Percentiles rank a stretch among this genome's conserved stretches.
These are phyloP conservation scores for Solanum peruvianum DNA, from an alignment of 257 asterid genomes.

Conservation along the genomic window DNA sequence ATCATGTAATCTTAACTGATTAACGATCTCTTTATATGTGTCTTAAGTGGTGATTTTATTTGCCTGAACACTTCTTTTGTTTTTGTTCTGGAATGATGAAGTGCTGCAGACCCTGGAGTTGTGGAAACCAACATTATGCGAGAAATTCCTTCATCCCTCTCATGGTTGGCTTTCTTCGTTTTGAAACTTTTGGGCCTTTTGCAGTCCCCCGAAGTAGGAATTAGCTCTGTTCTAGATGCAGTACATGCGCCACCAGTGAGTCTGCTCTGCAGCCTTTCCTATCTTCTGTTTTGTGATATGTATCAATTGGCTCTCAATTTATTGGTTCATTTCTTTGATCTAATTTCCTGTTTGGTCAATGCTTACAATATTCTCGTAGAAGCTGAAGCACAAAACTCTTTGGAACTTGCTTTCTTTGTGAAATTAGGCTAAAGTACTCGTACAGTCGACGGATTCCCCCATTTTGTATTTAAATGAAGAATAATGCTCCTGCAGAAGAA, in stretches of 20 bases:
- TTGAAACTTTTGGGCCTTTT: conserved; percentile 58
- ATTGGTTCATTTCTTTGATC: not conserved
- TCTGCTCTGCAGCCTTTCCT: not conserved
- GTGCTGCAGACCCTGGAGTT: conserved; percentile 88
- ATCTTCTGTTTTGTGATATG: not conserved
- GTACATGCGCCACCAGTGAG: conserved; percentile 82
- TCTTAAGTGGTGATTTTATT: not conserved
- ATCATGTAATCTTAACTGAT: not conserved
- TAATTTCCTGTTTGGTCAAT: not conserved
- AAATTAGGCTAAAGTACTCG: not conserved
- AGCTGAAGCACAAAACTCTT: not conserved
- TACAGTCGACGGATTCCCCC: not conserved
- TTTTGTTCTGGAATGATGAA: conserved; percentile 5
- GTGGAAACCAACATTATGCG: conserved; percentile 83
- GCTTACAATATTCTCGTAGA: not conserved
- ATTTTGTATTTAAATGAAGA: not conserved
- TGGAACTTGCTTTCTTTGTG: not conserved
- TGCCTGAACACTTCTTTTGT: not conserved
- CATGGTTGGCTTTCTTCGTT: conserved; percentile 26
- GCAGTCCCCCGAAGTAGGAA: conserved; percentile 56
- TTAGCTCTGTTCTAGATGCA: conserved; percentile 56
- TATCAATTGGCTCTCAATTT: not conserved
- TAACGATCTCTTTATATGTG: not conserved
- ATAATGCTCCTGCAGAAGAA: not conserved
- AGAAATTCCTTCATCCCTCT: conserved; percentile 53